A percentile compares a stretch with the other conserved stretches of the same genome.
Evolutionary conservation across 345 rosid species (phyloP).

Genomic region (Moricandia moricandioides): DNA sequence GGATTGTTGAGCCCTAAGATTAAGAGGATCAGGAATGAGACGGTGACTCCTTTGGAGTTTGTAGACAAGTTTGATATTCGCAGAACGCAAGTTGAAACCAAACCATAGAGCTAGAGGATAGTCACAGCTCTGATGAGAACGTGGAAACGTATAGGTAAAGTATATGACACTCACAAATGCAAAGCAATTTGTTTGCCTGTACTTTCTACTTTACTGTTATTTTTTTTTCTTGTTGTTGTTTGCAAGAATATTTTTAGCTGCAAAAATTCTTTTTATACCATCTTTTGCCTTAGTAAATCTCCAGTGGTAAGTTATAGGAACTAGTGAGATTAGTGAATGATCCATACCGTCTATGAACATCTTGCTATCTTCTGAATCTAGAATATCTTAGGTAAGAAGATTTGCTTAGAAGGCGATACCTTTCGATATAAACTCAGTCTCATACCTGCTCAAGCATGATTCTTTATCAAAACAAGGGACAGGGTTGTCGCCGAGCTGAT

Average conservation of each 20-base stretch:
- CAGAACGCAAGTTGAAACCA: slow-evolving; percentile 35
- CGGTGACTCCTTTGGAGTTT: slow-evolving; percentile 63
- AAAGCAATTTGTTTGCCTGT: slow-evolving; percentile 38
- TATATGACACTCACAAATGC: slow-evolving; percentile 33
- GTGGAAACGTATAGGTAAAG: slow-evolving; percentile 25
- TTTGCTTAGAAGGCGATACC: too few relatives aligned
- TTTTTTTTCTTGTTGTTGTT: slow-evolving; percentile 28
- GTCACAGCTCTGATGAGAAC: slow-evolving; percentile 13
- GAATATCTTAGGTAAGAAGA: too few relatives aligned
- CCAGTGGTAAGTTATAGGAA: too few relatives aligned
- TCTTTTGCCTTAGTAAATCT: background rate
- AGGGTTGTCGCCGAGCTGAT: background rate
- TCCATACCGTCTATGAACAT: too few relatives aligned
- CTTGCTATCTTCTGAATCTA: too few relatives aligned
- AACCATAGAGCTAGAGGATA: slow-evolving; percentile 26
- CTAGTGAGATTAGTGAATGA: too few relatives aligned
- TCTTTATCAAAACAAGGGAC: slow-evolving; percentile 19
- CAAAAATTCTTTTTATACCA: slow-evolving; percentile 16
- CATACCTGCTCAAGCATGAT: slow-evolving; percentile 25
- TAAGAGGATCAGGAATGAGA: slow-evolving; percentile 84
- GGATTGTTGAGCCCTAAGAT: slow-evolving; percentile 95
- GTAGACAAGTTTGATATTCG: slow-evolving; percentile 86
- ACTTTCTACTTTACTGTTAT: slow-evolving; percentile 22
- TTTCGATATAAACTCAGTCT: too few relatives aligned
- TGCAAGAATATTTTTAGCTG: slow-evolving; percentile 26